Base-by-base conservation (phyloP, 148 eudicot species). In the Heliosperma pusillum region DNA sequence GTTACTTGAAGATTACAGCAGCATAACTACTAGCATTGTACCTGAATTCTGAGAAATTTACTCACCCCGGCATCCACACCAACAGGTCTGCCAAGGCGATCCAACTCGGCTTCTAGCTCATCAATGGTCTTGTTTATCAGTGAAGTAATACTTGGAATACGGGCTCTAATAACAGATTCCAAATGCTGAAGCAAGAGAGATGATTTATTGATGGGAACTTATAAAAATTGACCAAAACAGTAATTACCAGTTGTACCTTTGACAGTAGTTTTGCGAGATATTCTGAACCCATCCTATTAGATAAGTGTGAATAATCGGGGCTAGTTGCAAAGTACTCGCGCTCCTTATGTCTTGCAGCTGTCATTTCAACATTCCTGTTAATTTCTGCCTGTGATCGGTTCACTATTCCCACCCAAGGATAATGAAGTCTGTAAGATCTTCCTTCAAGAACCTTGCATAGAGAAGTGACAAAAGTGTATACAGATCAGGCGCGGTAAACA, bases 31-130 rank as follows among this genome's bases (percentile, higher is more conserved):
- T 72, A 75, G 40, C 30, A 70, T 45, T 12, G 4, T 42, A 11
- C 70, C n/a, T 45, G 10, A 20, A 76, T 47, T 24, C 16, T 25
- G 61, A 66, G 66, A 70, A 71, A 62, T 56, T 27, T n/a, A 75
- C 93, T 87, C 73, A 94, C 98, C 87, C 98, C 98, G 17, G 91
- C 98, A 81, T 94, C 98, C 40, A 82, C 96, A 69, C 85, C 96
- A 82, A 94, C 64, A 56, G 98, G 97, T 85, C 96, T 86, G 69
- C 98, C 98, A 76, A 94, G 87, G 75, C 83, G 89, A 60, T 94
- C 97, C 89, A 94, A 73, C 87, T 94, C 97, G n/a, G 93, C 83
- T 83, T 94, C 97, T 71, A 94, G 88, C 76, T 94, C 98, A 63
- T 91, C 96, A 60, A 94, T 88, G 66, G 77, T 87, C 81, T 87